Conservation (phyloP, 1,284 basidiomycete genomes). For the Stygiomarasmius scandens region DNA sequence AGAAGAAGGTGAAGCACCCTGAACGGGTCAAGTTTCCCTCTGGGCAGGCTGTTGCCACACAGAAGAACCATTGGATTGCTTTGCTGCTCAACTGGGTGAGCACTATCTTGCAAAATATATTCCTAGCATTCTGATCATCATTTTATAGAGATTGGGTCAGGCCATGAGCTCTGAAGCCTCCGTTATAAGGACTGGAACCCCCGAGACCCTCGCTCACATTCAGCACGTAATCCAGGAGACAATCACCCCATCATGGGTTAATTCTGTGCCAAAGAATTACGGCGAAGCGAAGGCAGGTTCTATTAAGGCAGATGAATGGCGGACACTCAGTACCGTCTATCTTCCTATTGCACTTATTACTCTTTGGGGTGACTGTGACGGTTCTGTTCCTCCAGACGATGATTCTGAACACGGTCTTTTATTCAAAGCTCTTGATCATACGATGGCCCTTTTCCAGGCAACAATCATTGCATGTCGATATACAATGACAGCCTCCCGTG, state of each 20-base stretch:
- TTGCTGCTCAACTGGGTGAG: too few relatives aligned
- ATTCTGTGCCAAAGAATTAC: conserved; percentile 34
- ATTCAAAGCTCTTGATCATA: conserved; percentile 24
- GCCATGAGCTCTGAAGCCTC: too few relatives aligned
- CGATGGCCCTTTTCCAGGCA: conserved; percentile 23
- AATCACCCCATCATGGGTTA: conserved; percentile 31
- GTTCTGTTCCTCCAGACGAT: conserved; percentile 3
- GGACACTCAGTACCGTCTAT: conserved; percentile 26
- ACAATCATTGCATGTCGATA: conserved; percentile 7
- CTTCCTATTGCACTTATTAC: conserved; percentile 34
- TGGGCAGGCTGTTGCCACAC: too few relatives aligned
- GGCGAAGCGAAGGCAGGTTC: conserved; percentile 31
- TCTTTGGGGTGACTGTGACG: conserved; percentile 26
- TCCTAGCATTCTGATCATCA: too few relatives aligned
- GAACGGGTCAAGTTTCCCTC: too few relatives aligned
- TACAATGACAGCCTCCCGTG: conserved; percentile 3
- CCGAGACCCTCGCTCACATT: too few relatives aligned
- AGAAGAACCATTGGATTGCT: too few relatives aligned
- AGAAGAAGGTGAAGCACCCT: too few relatives aligned
- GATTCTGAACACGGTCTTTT: neutral
- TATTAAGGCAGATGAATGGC: conserved; percentile 42
- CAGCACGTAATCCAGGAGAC: conserved; percentile 17
- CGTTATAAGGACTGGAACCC: too few relatives aligned
- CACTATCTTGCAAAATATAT: too few relatives aligned
- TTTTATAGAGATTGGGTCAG: too few relatives aligned